A percentile compares a stretch with the other conserved stretches of the same genome.
phyloP scores from a whole-genome alignment of 2,329 filamentous ascomycete genomes.

The Onygena corvina region DNA sequence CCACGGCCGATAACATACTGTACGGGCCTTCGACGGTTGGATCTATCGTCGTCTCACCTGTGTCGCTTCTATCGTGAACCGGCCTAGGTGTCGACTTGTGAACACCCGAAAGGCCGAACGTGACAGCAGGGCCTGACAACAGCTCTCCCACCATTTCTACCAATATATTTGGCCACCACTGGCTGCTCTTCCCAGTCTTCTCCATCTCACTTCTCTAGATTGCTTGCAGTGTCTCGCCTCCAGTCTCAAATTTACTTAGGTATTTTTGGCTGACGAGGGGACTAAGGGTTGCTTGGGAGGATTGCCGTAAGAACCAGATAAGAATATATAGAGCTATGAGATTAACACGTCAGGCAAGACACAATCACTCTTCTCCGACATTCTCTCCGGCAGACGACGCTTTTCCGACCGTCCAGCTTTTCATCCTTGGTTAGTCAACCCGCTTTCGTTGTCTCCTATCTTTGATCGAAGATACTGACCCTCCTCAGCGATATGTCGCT shows the following conservation, averaged over 20 bases:
- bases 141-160: background rate
- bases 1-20: too few relatives aligned
- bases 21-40: too few relatives aligned
- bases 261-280: background rate
- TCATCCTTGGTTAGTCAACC: conserved; percentile 58
- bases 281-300: conserved; percentile 15
- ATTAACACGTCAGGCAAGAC: conserved; percentile 47
- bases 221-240: background rate
- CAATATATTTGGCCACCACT: conserved; percentile 1
- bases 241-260: conserved; percentile 1
- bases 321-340: conserved; percentile 41
- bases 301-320: conserved; percentile 43
- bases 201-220: background rate
- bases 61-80: background rate
- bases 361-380: conserved; percentile 8
- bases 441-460: background rate
- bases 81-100: background rate
- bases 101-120: background rate
- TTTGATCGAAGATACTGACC: background rate
- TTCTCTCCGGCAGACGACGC: conserved; percentile 44
- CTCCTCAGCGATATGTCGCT: conserved; percentile 66
- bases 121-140: conserved; percentile 3
- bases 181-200: background rate
- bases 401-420: conserved; percentile 73
- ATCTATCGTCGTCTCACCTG: too few relatives aligned